Evolutionary conservation across 108 stramenopile genomes (phyloP), one percentile per base, ranked within the genome.

Genomic region (Skeletonema tropicum): DNA sequence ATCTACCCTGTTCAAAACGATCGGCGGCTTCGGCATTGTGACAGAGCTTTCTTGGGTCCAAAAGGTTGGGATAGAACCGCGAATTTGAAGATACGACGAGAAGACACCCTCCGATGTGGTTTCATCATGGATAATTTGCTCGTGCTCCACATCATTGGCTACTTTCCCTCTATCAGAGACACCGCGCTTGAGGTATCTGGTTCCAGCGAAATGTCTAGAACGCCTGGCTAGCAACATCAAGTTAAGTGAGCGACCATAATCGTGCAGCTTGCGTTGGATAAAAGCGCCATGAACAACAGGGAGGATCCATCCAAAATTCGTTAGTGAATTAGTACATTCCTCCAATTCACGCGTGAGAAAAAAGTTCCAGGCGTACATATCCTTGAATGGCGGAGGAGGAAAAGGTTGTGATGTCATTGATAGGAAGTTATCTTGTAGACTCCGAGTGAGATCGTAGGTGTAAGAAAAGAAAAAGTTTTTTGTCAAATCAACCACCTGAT

Each of bases 381-480:
- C 95, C 83, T 97, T 90, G 70, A 82, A 92, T 12, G 93, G 94
- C 23, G 89, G 89, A 45, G 89, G 94, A 23, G 90, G 96, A 71
- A 88, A 92, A 9, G 93, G 90, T 30, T 89, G 62, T 33, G 83
- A 79, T 36, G 88, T 88, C 42, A 93, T 92, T 17, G 93, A 79
- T n/a, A 97, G 65, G 72, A 96, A 93, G 72, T 98, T 98, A 67
- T 97, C 92, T 74, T 99, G 99, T 57, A 98, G 72, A 61, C 90
- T 91, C 61, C 92, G 73, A 17, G 98, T 98, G 65, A 99, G 66
- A 60, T 99, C 94, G 45, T 80, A 83, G 94, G 97, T 96, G 74
- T 99, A 99, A 21, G 92, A 93, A 74, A 97, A 99, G 86, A 91
- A 99, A 79, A 98, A 99, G 74, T 97, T 94, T 64, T 98, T 98